Evolutionary conservation across 2,329 filamentous ascomycete species (phyloP).

Genomic region (Aphanoascus verrucosus): DNA sequence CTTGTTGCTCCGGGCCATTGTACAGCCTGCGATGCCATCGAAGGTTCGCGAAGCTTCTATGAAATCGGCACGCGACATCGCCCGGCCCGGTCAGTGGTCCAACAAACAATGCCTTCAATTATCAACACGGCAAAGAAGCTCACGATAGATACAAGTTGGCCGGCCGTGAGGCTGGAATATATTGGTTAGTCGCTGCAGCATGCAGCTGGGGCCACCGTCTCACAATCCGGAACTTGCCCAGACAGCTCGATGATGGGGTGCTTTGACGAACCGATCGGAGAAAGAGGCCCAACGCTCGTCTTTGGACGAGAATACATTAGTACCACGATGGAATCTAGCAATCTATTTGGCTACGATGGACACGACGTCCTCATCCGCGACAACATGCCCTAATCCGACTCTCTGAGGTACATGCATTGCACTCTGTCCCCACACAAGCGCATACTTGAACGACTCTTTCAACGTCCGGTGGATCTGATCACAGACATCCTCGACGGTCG

Average conservation of each 20-base stretch:
- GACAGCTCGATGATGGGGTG: too few relatives aligned
- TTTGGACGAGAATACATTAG: neutral
- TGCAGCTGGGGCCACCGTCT: too few relatives aligned
- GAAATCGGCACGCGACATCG: too few relatives aligned
- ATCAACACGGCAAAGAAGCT: too few relatives aligned
- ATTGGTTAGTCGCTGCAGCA: too few relatives aligned
- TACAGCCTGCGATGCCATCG: constrained; percentile 12
- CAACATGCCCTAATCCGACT: constrained; percentile 72
- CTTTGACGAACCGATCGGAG: too few relatives aligned
- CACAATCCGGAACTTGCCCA: too few relatives aligned
- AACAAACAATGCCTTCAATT: too few relatives aligned
- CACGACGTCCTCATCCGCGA: constrained; percentile 59
- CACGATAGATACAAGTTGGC: too few relatives aligned
- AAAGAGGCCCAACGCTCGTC: too few relatives aligned
- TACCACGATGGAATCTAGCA: neutral
- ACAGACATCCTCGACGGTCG: constrained; percentile 92
- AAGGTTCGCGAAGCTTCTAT: constrained; percentile 33
- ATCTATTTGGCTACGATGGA: constrained; percentile 48
- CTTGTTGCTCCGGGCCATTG: neutral
- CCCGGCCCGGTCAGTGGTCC: too few relatives aligned
- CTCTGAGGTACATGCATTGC: constrained; percentile 89
- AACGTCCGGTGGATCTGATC: constrained; percentile 86
- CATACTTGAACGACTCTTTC: constrained; percentile 99
- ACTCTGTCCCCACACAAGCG: constrained; percentile 93
- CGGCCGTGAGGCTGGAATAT: too few relatives aligned